phyloP scores from a whole-genome alignment of 768 basidiomycete species.

The Leccinum obscurum region DNA sequence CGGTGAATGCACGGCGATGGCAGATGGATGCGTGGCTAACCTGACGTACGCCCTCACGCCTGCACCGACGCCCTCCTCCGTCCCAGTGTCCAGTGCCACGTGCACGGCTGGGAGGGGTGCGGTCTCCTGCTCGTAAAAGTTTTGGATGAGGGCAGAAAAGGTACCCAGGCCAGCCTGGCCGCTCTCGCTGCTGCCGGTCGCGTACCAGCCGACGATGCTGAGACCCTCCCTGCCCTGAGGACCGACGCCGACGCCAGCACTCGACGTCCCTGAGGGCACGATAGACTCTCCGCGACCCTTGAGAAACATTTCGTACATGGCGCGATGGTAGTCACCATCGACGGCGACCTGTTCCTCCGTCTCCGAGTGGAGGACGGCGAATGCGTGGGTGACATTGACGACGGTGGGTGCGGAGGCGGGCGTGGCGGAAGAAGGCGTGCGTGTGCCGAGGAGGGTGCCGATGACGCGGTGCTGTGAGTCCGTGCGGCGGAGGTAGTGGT shows the following conservation, averaged over 20 bases:
- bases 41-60: constrained; percentile 88
- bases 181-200: constrained; percentile 67
- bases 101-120: constrained; percentile 87
- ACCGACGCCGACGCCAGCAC: constrained; percentile 22
- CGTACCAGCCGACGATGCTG: constrained; percentile 91
- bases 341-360: constrained; percentile 92
- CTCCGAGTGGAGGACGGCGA: constrained; percentile 92
- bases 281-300: constrained; percentile 55
- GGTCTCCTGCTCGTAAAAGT: constrained; percentile 94
- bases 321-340: constrained; percentile 94
- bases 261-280: constrained; percentile 11
- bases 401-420: constrained; percentile 5
- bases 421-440: constrained; percentile 46
- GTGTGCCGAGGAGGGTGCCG: constrained; percentile 88
- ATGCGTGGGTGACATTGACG: constrained; percentile 80
- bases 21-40: constrained; percentile 39
- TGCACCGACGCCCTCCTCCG: constrained; percentile 58
- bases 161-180: constrained; percentile 62
- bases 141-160: constrained; percentile 95
- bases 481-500: constrained; percentile 90
- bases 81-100: constrained; percentile 85
- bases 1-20: constrained; percentile 10
- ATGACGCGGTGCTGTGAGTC: constrained; percentile 86
- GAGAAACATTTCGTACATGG: constrained; percentile 86
- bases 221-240: constrained; percentile 57